Base-by-base conservation (phyloP, 116 monocot species). In the Zostera marina region DNA sequence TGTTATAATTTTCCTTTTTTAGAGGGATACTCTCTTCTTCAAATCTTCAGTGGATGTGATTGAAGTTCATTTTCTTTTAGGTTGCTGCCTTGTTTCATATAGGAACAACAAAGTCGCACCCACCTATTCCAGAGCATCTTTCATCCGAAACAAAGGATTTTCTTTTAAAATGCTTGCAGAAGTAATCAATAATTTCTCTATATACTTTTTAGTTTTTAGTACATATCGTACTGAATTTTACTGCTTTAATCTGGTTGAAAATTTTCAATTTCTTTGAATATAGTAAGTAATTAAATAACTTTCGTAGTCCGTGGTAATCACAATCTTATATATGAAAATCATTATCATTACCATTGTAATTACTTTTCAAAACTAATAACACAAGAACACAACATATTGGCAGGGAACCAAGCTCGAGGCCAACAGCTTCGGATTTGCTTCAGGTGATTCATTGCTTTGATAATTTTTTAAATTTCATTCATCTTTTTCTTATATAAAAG, bases 101-200 rank as follows among this genome's bases (percentile, higher is more conserved):
- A 63, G 94, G 94, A 41, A 85, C 82, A 52, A 96, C 94, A 53
- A 96, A 88, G 41, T 88, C 88, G 13, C 94, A 88, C 56, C 94
- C 94, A 24, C 88, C 88, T 15, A 96, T 96, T 59, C 88, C 94
- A 22, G 94, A 96, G 59, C 85, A 88, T 66, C 82, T 96, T 42
- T 88, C 94, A 12, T 63, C 60, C 26, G 80, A 96, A 67, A 88
- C 94, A 4, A 88, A 88, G 66, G 84, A 85, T 69, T 96, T 96
- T 70, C 88, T 96, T 65, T 67, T 88, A 58, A 96, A 88, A 74
- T 96, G 94, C 68, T 80, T 88, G 53, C 88, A 84, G 40, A 56
- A 60, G 62, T 68, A 56, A 24, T 39, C 7, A 53, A 53, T 11
- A 10, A 11, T 22, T 53, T 45, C 44, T 45, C 12, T 45, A 10